Conservation (phyloP, 176 grass and related monocot species). For the Ananas comosus region DNA sequence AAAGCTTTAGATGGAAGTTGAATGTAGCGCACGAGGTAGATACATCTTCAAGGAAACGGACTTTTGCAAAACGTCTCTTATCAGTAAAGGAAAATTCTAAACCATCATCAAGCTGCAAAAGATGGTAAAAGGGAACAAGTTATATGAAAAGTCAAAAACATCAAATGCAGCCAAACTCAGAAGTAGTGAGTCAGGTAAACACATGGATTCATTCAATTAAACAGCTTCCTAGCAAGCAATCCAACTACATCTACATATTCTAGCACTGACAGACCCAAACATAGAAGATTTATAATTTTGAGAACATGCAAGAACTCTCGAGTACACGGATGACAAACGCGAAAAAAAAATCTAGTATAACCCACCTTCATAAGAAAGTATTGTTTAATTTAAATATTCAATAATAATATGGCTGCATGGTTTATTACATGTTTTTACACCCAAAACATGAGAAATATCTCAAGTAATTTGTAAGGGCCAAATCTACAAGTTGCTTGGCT, state of each 20-base stretch:
- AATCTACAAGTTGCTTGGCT: too few species aligned
- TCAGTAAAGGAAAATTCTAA: conserved; percentile 96
- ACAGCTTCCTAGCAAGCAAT: background rate
- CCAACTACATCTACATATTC: background rate
- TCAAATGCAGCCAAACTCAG: background rate
- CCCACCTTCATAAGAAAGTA: background rate
- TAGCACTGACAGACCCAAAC: background rate
- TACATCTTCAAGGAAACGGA: conserved; percentile 82
- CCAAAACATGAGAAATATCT: too few species aligned
- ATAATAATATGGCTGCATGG: too few species aligned
- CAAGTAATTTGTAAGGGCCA: too few species aligned
- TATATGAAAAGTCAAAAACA: background rate
- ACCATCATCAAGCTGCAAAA: conserved; percentile 80
- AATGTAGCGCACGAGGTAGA: conserved; percentile 7
- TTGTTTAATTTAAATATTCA: background rate
- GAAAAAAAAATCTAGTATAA: background rate
- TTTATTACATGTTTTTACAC: too few species aligned
- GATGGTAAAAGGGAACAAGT: background rate
- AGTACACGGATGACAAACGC: background rate
- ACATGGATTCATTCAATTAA: background rate
- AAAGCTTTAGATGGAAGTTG: background rate
- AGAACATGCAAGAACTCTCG: background rate
- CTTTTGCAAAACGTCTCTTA: conserved; percentile 84
- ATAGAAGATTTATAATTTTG: background rate
- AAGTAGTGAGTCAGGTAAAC: background rate